Base-by-base conservation (phyloP, 2,329 filamentous ascomycete species). In the Beauveria caledonica region DNA sequence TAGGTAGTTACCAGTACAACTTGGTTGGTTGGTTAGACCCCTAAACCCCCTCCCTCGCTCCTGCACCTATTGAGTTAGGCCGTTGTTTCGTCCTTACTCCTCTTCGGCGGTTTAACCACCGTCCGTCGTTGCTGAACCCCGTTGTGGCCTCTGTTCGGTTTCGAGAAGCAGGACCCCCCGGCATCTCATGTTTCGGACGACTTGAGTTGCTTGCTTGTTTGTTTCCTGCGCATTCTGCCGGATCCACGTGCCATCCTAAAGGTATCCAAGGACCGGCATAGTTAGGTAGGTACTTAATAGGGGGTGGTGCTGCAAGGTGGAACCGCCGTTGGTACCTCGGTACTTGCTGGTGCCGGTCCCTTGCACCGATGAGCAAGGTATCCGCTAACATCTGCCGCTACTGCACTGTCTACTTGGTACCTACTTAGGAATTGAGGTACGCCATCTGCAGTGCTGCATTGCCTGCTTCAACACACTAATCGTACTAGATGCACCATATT, bases 171-270 rank as follows among this genome's bases (percentile, higher is more conserved):
- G 23, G 50, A 58, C 21, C 36, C 21, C 36, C 50, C 49, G 58
- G 48, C 58, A 60, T 60, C 36, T 42, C 56, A 59, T 59, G 56
- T 59, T 59, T 59, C 56, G 56, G 56, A 52, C 46, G 56, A 59
- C 13, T 45, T 45, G 56, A 29, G 46, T 36, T 40, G 36, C 46
- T 46, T 27, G 49, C 40, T 48, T 52, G 58, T 53, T 53, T 60
- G 57, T 53, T 59, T 59, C 52, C 57, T 19, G 46, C 5, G 25
- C 36, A 52, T 42, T 54, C 25, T 23, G n/a, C 17, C 9, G 33
- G 49, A 46, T 59, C 39, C 58, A 53, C 58, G 58, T 60, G 58
- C 49, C 33, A 36, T 36, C 33, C 58, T 53, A 49, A 40, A n/a
- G 8, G 7, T 21, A 13, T 40, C 13, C 44, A 19, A 48, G 21